A percentile compares a stretch with the other conserved stretches of the same genome.
phyloP scores from a whole-genome alignment of 495 filamentous ascomycete species.

The Neurospora intermedia region DNA sequence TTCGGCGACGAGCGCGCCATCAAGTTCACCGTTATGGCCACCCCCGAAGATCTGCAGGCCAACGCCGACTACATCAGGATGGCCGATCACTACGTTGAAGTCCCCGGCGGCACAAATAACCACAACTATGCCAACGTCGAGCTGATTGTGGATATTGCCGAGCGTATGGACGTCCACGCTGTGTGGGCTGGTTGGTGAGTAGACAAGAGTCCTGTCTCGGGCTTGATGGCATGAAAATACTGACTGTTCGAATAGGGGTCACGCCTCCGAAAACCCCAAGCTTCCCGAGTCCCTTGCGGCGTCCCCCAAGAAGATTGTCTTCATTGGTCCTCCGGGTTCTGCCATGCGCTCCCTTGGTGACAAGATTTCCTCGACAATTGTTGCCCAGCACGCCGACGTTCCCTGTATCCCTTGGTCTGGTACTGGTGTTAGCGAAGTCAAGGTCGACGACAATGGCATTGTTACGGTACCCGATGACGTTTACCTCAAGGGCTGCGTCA shows the following conservation, averaged over 20 bases:
- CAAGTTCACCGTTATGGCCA: slow-evolving; percentile 99
- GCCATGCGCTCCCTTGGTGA: slow-evolving; percentile 98
- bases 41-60: slow-evolving; percentile 93
- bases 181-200: slow-evolving; percentile 95
- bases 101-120: slow-evolving; percentile 99
- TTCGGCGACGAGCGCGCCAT: slow-evolving; percentile 97
- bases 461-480: slow-evolving; percentile 82
- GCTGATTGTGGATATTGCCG: slow-evolving; percentile 97
- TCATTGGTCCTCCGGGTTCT: slow-evolving; percentile 94
- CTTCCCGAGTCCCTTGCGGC: slow-evolving; percentile 91
- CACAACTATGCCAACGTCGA: slow-evolving; percentile 99
- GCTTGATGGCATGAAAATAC: background rate
- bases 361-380: slow-evolving; percentile 99
- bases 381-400: slow-evolving; percentile 92
- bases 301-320: slow-evolving; percentile 95
- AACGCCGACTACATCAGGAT: slow-evolving; percentile 99
- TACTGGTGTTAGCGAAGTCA: slow-evolving; percentile 74
- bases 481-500: slow-evolving; percentile 86
- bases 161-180: slow-evolving; percentile 95
- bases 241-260: slow-evolving; percentile 53
- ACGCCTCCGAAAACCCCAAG: slow-evolving; percentile 97
- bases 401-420: slow-evolving; percentile 99
- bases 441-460: slow-evolving; percentile 68
- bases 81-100: slow-evolving; percentile 99
- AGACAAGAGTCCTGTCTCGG: slow-evolving; percentile 15